Evolutionary conservation across 176 grass and related monocot genomes (phyloP).

Genomic region (Avena eriantha): DNA sequence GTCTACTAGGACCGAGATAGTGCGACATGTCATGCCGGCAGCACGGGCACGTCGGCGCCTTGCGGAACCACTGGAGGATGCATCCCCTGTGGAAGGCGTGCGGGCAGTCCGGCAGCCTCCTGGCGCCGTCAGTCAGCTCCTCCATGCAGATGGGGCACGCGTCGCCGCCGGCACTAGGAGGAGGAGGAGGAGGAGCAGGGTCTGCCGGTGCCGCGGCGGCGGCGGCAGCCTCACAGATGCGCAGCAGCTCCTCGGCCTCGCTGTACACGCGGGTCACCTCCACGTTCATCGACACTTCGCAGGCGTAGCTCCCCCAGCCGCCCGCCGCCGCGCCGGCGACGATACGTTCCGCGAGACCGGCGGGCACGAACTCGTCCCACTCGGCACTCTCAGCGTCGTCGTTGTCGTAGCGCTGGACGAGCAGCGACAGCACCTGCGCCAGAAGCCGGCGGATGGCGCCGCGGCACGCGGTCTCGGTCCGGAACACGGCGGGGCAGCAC

Average conservation of each 20-base stretch:
- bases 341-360: not conserved
- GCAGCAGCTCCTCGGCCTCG: not conserved
- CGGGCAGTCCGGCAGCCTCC: not conserved
- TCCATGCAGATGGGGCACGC: constrained; percentile 4
- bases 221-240: not conserved
- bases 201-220: not conserved
- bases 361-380: constrained; percentile 17
- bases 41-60: not conserved
- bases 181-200: not conserved
- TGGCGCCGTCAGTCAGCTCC: not conserved
- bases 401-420: not conserved
- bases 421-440: not conserved
- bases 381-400: not conserved
- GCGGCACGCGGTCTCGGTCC: constrained; percentile 11
- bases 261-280: constrained; percentile 3
- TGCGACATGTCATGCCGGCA: not conserved
- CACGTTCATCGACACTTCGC: not conserved
- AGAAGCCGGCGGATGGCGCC: constrained; percentile 1
- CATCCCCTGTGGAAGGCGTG: constrained; percentile 13
- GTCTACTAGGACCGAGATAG: not conserved
- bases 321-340: not conserved
- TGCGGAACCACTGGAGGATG: not conserved
- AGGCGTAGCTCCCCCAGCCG: constrained; percentile 12
- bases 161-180: not conserved
- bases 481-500: not conserved